These are phyloP conservation scores for Pichia kudriavzevii DNA, from an alignment of 1,139 yeast genomes.

Conservation along the genomic window DNA sequence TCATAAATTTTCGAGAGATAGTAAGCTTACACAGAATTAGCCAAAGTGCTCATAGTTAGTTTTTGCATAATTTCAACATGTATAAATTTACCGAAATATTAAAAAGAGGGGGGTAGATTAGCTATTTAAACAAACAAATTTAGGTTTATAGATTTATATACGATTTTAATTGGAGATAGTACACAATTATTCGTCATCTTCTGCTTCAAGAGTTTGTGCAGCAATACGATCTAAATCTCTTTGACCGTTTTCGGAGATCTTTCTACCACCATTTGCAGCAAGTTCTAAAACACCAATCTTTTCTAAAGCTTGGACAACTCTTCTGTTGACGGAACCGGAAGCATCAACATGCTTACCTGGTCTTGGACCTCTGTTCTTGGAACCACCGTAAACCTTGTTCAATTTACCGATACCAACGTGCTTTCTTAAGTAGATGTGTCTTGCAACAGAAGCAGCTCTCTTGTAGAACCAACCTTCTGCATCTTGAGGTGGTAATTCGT, in stretches of 20 bases:
- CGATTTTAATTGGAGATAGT: neutral
- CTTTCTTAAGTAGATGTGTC: slow-evolving; percentile 99
- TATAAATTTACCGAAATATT: too few species aligned
- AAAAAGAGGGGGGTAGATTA: slow-evolving; percentile 5
- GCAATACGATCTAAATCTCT: slow-evolving; percentile 99
- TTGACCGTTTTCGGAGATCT: slow-evolving; percentile 99
- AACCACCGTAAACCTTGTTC: slow-evolving; percentile 99
- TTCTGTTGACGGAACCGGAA: slow-evolving; percentile 99
- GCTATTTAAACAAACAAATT: slow-evolving; percentile 3
- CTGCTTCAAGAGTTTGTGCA: slow-evolving; percentile 94
- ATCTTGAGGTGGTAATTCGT: slow-evolving; percentile 99
- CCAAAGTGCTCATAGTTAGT: too few species aligned
- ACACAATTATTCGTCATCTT: slow-evolving; percentile 47
- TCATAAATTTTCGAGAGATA: slow-evolving; percentile 40
- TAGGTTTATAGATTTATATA: slow-evolving; percentile 1
- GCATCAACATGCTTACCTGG: slow-evolving; percentile 99
- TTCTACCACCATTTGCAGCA: slow-evolving; percentile 99
- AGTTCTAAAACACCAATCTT: slow-evolving; percentile 96
- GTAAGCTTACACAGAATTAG: too few species aligned
- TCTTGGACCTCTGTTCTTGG: slow-evolving; percentile 98
- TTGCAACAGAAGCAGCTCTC: slow-evolving; percentile 99
- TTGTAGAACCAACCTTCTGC: slow-evolving; percentile 99
- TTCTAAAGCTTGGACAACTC: slow-evolving; percentile 95
- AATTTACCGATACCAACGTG: slow-evolving; percentile 99
- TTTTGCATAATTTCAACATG: too few species aligned